phyloP scores from a whole-genome alignment of 2,329 filamentous ascomycete genomes.

The Dothideomycetidae sp. region DNA sequence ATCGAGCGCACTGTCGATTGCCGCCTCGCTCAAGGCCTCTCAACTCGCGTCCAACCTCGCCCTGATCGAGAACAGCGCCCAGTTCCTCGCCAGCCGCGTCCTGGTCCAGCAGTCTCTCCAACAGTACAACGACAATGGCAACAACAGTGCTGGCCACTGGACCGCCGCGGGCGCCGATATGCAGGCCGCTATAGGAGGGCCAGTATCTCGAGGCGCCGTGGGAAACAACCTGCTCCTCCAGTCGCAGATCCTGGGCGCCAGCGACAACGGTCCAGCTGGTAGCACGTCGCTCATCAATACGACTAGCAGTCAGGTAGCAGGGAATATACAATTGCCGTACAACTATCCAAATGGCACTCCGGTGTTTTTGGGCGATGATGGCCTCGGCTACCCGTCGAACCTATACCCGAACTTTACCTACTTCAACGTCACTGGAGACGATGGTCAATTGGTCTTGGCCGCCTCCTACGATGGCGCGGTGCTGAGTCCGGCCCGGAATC shows the following conservation, averaged over 20 bases:
- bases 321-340: slow-evolving; percentile 49
- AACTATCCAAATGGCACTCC: slow-evolving; percentile 40
- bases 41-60: slow-evolving; percentile 67
- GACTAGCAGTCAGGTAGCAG: slow-evolving; percentile 30
- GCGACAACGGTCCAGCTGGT: slow-evolving; percentile 41
- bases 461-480: slow-evolving; percentile 30
- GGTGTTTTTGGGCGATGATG: slow-evolving; percentile 46
- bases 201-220: slow-evolving; percentile 23
- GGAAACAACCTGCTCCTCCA: slow-evolving; percentile 49
- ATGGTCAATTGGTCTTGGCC: slow-evolving; percentile 21
- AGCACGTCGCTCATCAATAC: slow-evolving; percentile 47
- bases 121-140: slow-evolving; percentile 40
- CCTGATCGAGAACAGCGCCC: slow-evolving; percentile 60
- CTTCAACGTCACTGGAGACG: slow-evolving; percentile 22
- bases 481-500: slow-evolving; percentile 27
- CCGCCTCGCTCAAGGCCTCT: slow-evolving; percentile 74
- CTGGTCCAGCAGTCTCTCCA: slow-evolving; percentile 38
- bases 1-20: slow-evolving; percentile 50
- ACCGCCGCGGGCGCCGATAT: slow-evolving; percentile 46
- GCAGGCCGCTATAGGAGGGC: slow-evolving; percentile 52
- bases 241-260: slow-evolving; percentile 56
- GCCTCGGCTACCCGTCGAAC: slow-evolving; percentile 50
- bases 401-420: slow-evolving; percentile 74
- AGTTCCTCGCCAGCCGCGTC: slow-evolving; percentile 53
- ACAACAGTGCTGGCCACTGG: slow-evolving; percentile 48